These are phyloP conservation scores for Neospermospora avenae DNA, from an alignment of 2,329 filamentous ascomycete genomes.

Conservation along the genomic window DNA sequence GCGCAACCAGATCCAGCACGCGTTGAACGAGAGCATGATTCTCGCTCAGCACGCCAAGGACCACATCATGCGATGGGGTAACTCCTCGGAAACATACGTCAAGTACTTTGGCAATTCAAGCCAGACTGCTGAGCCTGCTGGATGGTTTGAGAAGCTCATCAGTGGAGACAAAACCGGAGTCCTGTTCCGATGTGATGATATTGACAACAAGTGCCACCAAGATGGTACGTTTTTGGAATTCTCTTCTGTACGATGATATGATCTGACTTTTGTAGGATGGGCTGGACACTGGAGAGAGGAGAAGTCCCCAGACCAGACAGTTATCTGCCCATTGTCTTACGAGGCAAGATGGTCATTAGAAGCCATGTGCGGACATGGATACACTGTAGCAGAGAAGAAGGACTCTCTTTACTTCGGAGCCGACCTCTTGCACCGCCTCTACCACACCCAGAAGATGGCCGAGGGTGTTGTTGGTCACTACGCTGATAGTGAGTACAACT, in stretches of 20 bases:
- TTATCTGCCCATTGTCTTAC: slow-evolving; percentile 65
- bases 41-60: slow-evolving; percentile 60
- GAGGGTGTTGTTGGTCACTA: slow-evolving; percentile 61
- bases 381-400: slow-evolving; percentile 53
- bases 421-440: slow-evolving; percentile 64
- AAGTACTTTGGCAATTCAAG: slow-evolving; percentile 63
- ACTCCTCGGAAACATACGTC: slow-evolving; percentile 54
- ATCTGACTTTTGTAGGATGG: slow-evolving; percentile 46
- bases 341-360: slow-evolving; percentile 53
- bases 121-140: slow-evolving; percentile 55
- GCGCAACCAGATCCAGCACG: slow-evolving; percentile 51
- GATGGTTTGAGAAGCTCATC: slow-evolving; percentile 60
- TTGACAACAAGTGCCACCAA: slow-evolving; percentile 60
- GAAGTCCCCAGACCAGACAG: slow-evolving; percentile 64
- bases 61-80: slow-evolving; percentile 47
- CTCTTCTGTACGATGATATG: neutral
- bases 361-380: slow-evolving; percentile 59
- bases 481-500: slow-evolving; percentile 44
- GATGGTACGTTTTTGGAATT: slow-evolving; percentile 39
- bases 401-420: slow-evolving; percentile 63
- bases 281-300: slow-evolving; percentile 65
- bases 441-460: slow-evolving; percentile 59
- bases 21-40: slow-evolving; percentile 54
- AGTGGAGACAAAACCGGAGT: slow-evolving; percentile 54
- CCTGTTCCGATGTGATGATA: slow-evolving; percentile 66